Base-by-base conservation (phyloP, 2,329 filamentous ascomycete species). In the Orbilia brochopaga region DNA sequence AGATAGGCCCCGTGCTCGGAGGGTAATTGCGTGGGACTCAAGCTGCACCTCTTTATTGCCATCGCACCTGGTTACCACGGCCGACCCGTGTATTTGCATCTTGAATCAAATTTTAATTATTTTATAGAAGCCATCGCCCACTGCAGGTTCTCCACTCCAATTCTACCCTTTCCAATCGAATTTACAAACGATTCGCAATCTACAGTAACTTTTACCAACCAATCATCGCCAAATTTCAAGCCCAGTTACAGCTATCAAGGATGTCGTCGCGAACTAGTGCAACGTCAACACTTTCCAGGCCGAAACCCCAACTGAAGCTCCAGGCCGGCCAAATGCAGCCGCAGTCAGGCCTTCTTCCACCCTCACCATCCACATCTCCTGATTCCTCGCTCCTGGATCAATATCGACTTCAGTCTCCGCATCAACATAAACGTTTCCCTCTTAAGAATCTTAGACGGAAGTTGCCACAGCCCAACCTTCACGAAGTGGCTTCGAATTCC, bases 401-500 rank as follows among this genome's bases (percentile, higher is more conserved):
- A 48, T 58, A 62, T 30, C 30, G 53, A 57, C 44, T 46, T 32
- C 65, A 58, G 15, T 35, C 53, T 15, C 44, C 52, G 6, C 65
- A 57, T n/a, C 64, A 54, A 19, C 32, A 42, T 2, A 69, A 63
- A 50, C 59, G 37, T 17, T 62, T 69, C 24, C 65, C 65, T 3
- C 42, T 69, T 15, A 69, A 69, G 44, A 62, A 69, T 17, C 58
- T 69, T 15, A 53, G 65, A 53, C 55, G 65, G 48, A 69, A 69
- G 46, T 40, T 58, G 10, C 65, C 57, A 8, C 65, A 69, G 24
- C 58, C 58, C 1, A 69, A 69, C 42, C 42, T 69, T 17, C 65
- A 69, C 19, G 65, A 69, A 15, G 65, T 57, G 15, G 64, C 64
- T 5, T 62, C 64, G 4, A 48, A 57, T 15, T 42, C 57, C 5